These are phyloP conservation scores for Oryza officinalis DNA, from an alignment of 176 grass and related monocot species.

Conservation along the genomic window DNA sequence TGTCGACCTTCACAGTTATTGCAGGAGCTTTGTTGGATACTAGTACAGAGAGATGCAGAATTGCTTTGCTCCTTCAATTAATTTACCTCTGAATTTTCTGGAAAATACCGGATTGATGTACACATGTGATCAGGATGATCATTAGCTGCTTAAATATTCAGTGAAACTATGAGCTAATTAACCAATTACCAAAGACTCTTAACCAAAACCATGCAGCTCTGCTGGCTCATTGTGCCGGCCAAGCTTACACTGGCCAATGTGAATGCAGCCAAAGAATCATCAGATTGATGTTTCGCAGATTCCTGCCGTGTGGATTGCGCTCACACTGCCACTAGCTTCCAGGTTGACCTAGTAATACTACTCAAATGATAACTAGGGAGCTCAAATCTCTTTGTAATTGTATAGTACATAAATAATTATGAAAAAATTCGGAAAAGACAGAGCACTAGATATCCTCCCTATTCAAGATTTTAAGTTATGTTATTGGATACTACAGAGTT, in stretches of 20 bases:
- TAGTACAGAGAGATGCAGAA: not conserved
- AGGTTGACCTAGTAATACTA: slow-evolving; percentile 42
- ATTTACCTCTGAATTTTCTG: not conserved
- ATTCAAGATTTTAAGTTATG: not conserved
- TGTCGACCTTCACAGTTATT: not conserved
- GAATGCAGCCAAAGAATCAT: slow-evolving; percentile 24
- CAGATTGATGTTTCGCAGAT: slow-evolving; percentile 26
- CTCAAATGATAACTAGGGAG: not conserved
- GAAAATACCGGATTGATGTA: not conserved
- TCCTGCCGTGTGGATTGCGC: slow-evolving; percentile 32
- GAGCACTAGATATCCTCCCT: not conserved
- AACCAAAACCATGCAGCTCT: not conserved
- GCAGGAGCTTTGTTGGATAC: not conserved
- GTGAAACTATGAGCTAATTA: not conserved
- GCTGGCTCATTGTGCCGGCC: slow-evolving; percentile 38
- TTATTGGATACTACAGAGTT: too few relatives aligned
- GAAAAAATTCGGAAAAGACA: not conserved
- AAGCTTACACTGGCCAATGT: slow-evolving; percentile 24
- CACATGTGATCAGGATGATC: not conserved
- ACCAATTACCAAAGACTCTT: not conserved
- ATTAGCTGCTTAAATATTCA: not conserved
- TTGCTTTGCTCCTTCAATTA: not conserved
- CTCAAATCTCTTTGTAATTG: not conserved
- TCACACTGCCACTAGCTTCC: slow-evolving; percentile 28
- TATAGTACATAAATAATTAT: not conserved